Evolutionary conservation across 495 filamentous ascomycete species (phyloP).

Genomic region (Cercophora newfieldiana): DNA sequence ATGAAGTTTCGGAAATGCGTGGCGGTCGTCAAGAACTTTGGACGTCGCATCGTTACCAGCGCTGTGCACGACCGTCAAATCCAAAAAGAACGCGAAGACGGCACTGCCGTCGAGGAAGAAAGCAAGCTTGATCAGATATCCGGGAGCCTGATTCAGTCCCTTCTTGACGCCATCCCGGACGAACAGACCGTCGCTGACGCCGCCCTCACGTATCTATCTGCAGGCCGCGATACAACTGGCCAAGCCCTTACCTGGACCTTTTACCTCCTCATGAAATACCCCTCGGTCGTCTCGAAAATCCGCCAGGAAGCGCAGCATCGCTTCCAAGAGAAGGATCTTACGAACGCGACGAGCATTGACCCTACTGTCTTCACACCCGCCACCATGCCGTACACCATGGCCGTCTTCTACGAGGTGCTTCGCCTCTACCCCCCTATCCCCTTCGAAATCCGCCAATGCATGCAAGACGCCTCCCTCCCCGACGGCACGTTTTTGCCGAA

Average conservation of each 20-base stretch:
- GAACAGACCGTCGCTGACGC: slow-evolving; percentile 55
- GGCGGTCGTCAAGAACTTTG: slow-evolving; percentile 49
- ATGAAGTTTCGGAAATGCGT: slow-evolving; percentile 47
- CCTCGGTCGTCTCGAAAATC: slow-evolving; percentile 36
- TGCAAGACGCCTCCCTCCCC: slow-evolving; percentile 50
- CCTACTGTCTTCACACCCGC: slow-evolving; percentile 43
- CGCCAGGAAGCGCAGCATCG: slow-evolving; percentile 41
- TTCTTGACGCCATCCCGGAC: slow-evolving; percentile 54
- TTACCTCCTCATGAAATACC: slow-evolving; percentile 56
- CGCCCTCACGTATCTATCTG: slow-evolving; percentile 61
- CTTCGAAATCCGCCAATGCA: slow-evolving; percentile 60
- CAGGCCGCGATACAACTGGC: slow-evolving; percentile 60
- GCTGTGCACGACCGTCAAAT: slow-evolving; percentile 38
- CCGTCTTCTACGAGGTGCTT: slow-evolving; percentile 58
- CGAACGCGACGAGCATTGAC: slow-evolving; percentile 16
- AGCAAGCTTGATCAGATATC: slow-evolving; percentile 46
- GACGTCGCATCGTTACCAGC: slow-evolving; percentile 50
- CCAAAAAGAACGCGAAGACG: slow-evolving; percentile 1
- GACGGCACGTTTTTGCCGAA: slow-evolving; percentile 58
- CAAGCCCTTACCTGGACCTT: slow-evolving; percentile 63
- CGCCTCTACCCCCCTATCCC: slow-evolving; percentile 61
- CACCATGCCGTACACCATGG: slow-evolving; percentile 53
- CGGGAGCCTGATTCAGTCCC: slow-evolving; percentile 56
- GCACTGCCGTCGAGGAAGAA: slow-evolving; percentile 2
- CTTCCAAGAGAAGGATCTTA: slow-evolving; percentile 16